Evolutionary conservation across 78 protist genomes (phyloP).

Genomic region (Pelomyxa schiedti): DNA sequence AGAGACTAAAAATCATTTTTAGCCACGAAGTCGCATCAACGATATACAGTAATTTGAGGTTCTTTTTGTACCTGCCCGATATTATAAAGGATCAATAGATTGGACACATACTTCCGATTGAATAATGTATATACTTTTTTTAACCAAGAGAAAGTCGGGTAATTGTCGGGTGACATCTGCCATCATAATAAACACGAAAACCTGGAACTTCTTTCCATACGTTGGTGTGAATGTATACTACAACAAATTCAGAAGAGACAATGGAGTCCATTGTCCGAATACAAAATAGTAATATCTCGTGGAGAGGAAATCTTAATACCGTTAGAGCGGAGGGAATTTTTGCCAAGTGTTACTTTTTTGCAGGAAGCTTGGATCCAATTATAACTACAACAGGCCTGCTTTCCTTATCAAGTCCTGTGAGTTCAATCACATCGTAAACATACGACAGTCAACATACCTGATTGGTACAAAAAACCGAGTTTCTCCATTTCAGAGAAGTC

Average conservation of each 20-base stretch:
- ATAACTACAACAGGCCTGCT: neutral
- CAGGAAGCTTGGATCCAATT: neutral
- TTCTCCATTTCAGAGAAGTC: neutral
- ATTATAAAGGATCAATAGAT: neutral
- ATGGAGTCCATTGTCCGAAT: neutral
- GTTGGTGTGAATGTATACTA: conserved; percentile 36
- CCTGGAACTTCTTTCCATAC: too few relatives aligned
- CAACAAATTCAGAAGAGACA: conserved; percentile 2
- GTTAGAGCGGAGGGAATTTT: too few relatives aligned
- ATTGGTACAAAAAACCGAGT: neutral
- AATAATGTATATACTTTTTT: conserved; percentile 28
- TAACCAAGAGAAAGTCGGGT: conserved; percentile 31
- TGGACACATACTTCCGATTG: conserved; percentile 17
- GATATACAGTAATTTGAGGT: conserved; percentile 47
- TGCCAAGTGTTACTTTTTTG: too few relatives aligned
- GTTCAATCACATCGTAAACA: too few relatives aligned
- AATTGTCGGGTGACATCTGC: conserved; percentile 20
- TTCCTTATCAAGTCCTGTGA: neutral
- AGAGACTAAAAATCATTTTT: conserved; percentile 17
- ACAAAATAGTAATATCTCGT: neutral
- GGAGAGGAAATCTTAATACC: neutral
- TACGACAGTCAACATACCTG: too few relatives aligned
- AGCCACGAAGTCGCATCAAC: conserved; percentile 52
- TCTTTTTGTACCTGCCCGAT: conserved; percentile 48
- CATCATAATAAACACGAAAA: too few relatives aligned